A percentile compares a stretch with the other conserved stretches of the same genome.
These are phyloP conservation scores for Entonaema liquescens DNA, from an alignment of 495 filamentous ascomycete genomes.

Conservation along the genomic window DNA sequence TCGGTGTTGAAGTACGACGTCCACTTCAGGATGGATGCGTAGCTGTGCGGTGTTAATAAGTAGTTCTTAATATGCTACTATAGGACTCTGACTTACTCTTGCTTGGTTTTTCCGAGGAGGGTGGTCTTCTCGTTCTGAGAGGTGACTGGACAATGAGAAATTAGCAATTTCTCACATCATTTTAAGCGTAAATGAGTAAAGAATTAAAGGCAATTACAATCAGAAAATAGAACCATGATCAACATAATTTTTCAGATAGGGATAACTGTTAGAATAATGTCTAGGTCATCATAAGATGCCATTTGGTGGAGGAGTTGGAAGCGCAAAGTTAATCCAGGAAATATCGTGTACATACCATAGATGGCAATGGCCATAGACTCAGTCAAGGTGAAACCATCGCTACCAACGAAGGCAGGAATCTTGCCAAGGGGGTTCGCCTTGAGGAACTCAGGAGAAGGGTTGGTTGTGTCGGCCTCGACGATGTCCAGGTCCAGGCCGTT, in stretches of 20 bases:
- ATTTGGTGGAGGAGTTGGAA: conserved; percentile 27
- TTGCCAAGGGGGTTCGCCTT: conserved; percentile 88
- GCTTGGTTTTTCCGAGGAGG: conserved; percentile 98
- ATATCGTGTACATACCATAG: conserved; percentile 78
- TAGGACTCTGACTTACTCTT: conserved; percentile 70
- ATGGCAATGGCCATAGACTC: conserved; percentile 96
- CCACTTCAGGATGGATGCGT: conserved; percentile 96
- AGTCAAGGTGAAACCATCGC: conserved; percentile 87
- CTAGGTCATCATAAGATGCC: conserved; percentile 76
- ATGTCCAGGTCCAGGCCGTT: conserved; percentile 91
- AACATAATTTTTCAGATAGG: conserved; percentile 96
- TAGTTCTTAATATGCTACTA: neutral
- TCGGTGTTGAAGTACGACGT: conserved; percentile 89
- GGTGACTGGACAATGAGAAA: conserved; percentile 70
- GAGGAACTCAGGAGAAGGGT: conserved; percentile 75
- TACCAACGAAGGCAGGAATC: conserved; percentile 90
- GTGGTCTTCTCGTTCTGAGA: conserved; percentile 99
- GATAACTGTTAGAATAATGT: conserved; percentile 90
- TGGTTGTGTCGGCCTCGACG: conserved; percentile 70
- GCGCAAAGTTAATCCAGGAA: neutral
- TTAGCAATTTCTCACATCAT: conserved; percentile 49
- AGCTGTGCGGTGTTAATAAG: conserved; percentile 55
- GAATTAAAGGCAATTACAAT: conserved; percentile 46
- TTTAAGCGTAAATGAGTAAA: conserved; percentile 27
- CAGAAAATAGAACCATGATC: conserved; percentile 72